Evolutionary conservation across 2,329 filamentous ascomycete genomes (phyloP).

Genomic region (Colletotrichum cereale): DNA sequence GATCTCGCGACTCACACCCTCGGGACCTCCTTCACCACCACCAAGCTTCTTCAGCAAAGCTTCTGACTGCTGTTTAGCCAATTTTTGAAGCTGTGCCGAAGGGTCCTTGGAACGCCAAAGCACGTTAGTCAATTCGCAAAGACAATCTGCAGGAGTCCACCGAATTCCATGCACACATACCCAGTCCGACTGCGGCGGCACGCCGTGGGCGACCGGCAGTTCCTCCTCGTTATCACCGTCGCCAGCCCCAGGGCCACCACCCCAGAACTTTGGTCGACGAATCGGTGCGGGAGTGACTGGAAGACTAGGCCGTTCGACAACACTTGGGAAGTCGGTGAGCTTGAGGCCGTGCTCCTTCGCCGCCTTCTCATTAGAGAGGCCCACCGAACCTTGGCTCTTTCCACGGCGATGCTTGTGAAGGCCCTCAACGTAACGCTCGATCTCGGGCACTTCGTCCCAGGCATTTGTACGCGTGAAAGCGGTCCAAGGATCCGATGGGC

Average conservation of each 20-base stretch:
- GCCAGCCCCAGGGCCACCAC: constrained; percentile 55
- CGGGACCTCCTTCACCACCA: constrained; percentile 46
- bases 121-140: constrained; percentile 68
- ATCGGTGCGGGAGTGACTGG: constrained; percentile 91
- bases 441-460: constrained; percentile 93
- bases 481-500: constrained; percentile 74
- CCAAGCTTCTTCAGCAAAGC: constrained; percentile 68
- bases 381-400: constrained; percentile 47
- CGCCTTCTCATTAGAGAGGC: constrained; percentile 41
- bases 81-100: constrained; percentile 75
- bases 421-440: constrained; percentile 86
- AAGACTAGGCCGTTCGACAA: constrained; percentile 84
- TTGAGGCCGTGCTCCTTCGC: constrained; percentile 64
- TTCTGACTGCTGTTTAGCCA: constrained; percentile 75
- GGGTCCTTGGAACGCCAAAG: constrained; percentile 73
- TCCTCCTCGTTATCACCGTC: constrained; percentile 67
- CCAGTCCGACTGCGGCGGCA: constrained; percentile 91
- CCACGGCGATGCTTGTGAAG: constrained; percentile 71
- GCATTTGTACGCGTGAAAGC: constrained; percentile 84
- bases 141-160: constrained; percentile 65
- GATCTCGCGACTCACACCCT: constrained; percentile 55
- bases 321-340: constrained; percentile 89
- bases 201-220: constrained; percentile 83
- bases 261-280: constrained; percentile 77
- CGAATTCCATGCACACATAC: constrained; percentile 78